Evolutionary conservation across 768 basidiomycete genomes (phyloP), one percentile per base, ranked within the genome.

Genomic region (Leccinum subgranulosum): DNA sequence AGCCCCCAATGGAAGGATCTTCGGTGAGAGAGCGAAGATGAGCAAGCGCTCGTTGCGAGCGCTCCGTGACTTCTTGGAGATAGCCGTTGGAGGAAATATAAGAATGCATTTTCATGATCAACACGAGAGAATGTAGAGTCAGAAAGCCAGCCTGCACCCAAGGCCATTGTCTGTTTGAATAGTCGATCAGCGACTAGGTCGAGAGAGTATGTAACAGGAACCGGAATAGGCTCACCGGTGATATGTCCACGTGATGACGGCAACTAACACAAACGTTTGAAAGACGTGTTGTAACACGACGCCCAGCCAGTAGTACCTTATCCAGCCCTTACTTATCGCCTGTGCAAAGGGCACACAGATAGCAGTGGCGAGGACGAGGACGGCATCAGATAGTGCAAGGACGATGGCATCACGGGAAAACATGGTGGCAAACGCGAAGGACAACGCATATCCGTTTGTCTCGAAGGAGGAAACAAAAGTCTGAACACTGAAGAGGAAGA

Each of bases 71-170:
- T 8, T 73, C 70, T 58, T 88, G 83, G 21, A 97, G 84, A 64
- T 91, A 85, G 6, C 96, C 93, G 67, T 98, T 98, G 45, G 88
- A 82, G 21, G 87, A 81, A 71, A 90, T 83, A 73, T 98, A 99
- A 5, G 94, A 97, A 72, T 99, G 95, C 80, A 96, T 88, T 75
- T 97, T 92, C 92, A 94, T 94, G 64, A 94, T 82, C 86, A 94
- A 87, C 58, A 87, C 91, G 21, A 98, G 77, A 9, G 90, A 85
- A 69, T 98, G 95, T 50, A 94, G 73, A 1, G 90, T 95, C 50
- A 94, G 76, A 72, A 90, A 95, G 6, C 92, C 94, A 6, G 90
- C 91, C 69, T 98, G 95, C 6, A 98, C 95, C 95, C 95, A 98
- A 34, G 93, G 94, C 95, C 95, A 98, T 65, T 94, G 82, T 51